Evolutionary conservation across 345 rosid genomes (phyloP), one percentile per base, ranked within the genome.

Genomic region (Populus davidiana): DNA sequence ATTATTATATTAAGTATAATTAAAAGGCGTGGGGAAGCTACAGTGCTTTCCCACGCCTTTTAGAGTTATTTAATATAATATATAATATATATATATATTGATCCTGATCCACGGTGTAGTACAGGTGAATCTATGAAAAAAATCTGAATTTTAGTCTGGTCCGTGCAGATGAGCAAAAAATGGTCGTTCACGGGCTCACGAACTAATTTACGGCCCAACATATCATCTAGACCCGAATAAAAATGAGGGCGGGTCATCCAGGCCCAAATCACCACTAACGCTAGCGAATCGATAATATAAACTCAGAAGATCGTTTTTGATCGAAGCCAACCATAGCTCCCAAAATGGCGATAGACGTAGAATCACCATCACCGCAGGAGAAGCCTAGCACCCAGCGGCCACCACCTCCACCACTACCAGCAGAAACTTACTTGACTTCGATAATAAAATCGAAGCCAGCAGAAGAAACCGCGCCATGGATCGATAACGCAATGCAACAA

Each of bases 401-500:
- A n/a, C 17, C 77, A 10, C 8, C 43, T 39, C 43, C 9, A 49
- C 59, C 78, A 74, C 20, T 18, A 78, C 59, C 62, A 59, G 14
- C 63, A n/a, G 63, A 8, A 59, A 59, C 27, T 12, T 25, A 59
- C 23, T 10, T 59, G 29, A n/a, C 85, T 74, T 73, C 71, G 6
- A 70, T 69, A 76, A 79, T 82, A 23, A 83, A 84, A 54, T 80
- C 90, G 77, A 86, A 85, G 77, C 23, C 86, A 75, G 79, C 84
- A 14, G 90, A 87, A 72, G 83, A 86, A 78, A 86, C 81, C 5
- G 72, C 87, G 52, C 89, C 91, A 35, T 96, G 97, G 99, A 86
- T 90, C 75, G 97, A 90, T 29, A 81, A 87, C 77, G 89, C 94
- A 21, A 69, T 89, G 81, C 87, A 86, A 68, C 95, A 92, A 72